Percentiles rank a stretch among this genome's conserved stretches.
Evolutionary conservation across 1,139 yeast genomes (phyloP).

Genomic region (Debaryomyces psychrophilus): DNA sequence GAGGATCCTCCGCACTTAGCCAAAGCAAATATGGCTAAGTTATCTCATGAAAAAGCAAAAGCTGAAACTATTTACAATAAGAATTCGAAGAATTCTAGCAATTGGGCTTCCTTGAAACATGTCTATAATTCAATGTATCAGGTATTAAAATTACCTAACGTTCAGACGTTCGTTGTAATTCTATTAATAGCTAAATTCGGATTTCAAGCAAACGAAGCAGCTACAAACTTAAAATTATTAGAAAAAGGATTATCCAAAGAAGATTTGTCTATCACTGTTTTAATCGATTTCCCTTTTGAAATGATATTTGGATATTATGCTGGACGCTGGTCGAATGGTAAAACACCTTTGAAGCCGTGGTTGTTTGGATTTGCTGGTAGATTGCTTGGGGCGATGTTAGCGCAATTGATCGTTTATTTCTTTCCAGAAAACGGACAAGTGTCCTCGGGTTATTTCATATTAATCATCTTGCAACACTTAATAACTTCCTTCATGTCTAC

Average conservation of each 20-base stretch:
- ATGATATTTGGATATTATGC: conserved; percentile 93
- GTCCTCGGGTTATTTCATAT: conserved; percentile 53
- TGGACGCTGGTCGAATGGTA: conserved; percentile 89
- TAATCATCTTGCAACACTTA: conserved; percentile 80
- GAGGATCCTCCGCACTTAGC: conserved; percentile 65
- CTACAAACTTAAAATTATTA: conserved; percentile 86
- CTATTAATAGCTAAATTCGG: conserved; percentile 86
- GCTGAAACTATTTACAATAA: conserved; percentile 30
- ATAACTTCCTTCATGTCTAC: conserved; percentile 92
- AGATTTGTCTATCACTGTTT: conserved; percentile 87
- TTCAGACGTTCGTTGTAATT: conserved; percentile 72
- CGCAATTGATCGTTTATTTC: conserved; percentile 69
- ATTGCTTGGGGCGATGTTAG: conserved; percentile 70
- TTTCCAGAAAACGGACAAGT: conserved; percentile 68
- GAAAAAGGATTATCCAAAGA: conserved; percentile 94
- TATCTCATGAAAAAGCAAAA: conserved; percentile 37
- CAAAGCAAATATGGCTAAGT: conserved; percentile 41
- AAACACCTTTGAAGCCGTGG: conserved; percentile 82
- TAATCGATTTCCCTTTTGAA: conserved; percentile 95
- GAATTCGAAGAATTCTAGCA: conserved; percentile 23
- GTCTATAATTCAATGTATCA: conserved; percentile 80
- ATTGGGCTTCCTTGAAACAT: conserved; percentile 34
- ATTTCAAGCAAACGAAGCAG: conserved; percentile 94
- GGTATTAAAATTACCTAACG: conserved; percentile 74
- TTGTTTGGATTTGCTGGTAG: conserved; percentile 86